Evolutionary conservation across 2,329 filamentous ascomycete species (phyloP).

Genomic region (Trichoderma sp.): DNA sequence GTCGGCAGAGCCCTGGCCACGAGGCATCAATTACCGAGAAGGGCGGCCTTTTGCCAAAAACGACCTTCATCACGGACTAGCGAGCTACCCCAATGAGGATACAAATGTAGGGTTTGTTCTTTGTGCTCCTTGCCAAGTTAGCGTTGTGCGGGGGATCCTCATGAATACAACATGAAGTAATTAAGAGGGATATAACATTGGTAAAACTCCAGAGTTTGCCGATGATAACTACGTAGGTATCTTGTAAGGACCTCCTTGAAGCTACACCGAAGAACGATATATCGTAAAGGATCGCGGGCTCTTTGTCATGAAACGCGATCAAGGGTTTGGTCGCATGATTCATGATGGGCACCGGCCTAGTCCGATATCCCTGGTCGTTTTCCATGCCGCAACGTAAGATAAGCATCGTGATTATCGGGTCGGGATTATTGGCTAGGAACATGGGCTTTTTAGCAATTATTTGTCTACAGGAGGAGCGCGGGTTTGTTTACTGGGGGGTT

Average conservation of each 20-base stretch:
- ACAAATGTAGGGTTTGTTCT: not conserved
- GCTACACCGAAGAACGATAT: not conserved
- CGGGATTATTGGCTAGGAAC: not conserved
- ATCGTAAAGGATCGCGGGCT: not conserved
- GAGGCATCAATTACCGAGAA: not conserved
- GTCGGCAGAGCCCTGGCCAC: not conserved
- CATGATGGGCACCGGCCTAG: not conserved
- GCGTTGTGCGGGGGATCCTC: conserved; percentile 7
- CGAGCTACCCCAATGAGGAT: not conserved
- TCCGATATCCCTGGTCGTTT: not conserved
- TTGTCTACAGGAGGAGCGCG: no score
- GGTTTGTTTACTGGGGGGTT: not conserved
- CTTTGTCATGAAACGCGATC: not conserved
- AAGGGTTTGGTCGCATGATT: not conserved
- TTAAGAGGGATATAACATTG: not conserved
- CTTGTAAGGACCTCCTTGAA: not conserved
- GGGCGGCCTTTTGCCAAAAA: not conserved
- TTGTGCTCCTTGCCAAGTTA: not conserved
- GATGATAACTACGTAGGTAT: not conserved
- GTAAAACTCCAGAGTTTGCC: not conserved
- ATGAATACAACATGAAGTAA: not conserved
- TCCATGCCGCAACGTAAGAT: not conserved
- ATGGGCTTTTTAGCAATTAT: not conserved
- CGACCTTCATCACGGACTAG: not conserved
- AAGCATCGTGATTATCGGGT: conserved; percentile 8